Base-by-base conservation (phyloP, 1,284 basidiomycete species). In the Cystobasidiaceae sp. region DNA sequence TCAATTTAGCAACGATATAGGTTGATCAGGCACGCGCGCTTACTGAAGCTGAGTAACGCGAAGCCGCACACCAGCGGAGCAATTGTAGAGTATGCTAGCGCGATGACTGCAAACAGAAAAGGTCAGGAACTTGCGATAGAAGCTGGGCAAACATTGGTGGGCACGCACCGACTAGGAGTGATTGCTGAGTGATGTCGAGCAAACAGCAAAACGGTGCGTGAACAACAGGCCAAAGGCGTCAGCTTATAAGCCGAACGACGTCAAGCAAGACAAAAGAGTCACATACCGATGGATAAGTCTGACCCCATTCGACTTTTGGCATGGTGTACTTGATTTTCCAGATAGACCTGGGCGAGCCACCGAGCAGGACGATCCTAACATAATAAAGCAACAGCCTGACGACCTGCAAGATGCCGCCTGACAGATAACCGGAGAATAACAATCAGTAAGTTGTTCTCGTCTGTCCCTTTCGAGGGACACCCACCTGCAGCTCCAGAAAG, bases 51-150 rank as follows among this genome's bases (percentile, higher is more conserved):
- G 48, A 83, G 81, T 63, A 84, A 84, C 1, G 90, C 86, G 52
- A 98, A 86, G 15, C 93, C 93, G 74, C 91, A 94, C 79, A 97
- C 89, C 74, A 99, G 83, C 0, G 94, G 94, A 1, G 91, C 87
- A 71, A 98, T 94, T 75, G 96, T 83, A 55, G 86, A 87, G 79
- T 98, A 98, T 2, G 84, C 85, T 44, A 74, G 58, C 5, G 69
- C 71, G 51, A 73, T 73, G 23, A 75, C 73, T 52, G 70, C 63
- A n/a, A 67, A 46, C 5, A 57, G 34, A 19, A 67, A 51, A 2
- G 30, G 34, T 15, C 88, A 82, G 76, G n/a, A 39, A 39, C 11
- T 93, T 90, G 45, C 89, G 84, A 82, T 54, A 93, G 78, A 1
- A 93, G 82, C 0, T 73, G 74, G 0, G 80, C 80, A 81, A 90